phyloP scores from a whole-genome alignment of 2,329 filamentous ascomycete species.

The Scolecobasidium constrictum region DNA sequence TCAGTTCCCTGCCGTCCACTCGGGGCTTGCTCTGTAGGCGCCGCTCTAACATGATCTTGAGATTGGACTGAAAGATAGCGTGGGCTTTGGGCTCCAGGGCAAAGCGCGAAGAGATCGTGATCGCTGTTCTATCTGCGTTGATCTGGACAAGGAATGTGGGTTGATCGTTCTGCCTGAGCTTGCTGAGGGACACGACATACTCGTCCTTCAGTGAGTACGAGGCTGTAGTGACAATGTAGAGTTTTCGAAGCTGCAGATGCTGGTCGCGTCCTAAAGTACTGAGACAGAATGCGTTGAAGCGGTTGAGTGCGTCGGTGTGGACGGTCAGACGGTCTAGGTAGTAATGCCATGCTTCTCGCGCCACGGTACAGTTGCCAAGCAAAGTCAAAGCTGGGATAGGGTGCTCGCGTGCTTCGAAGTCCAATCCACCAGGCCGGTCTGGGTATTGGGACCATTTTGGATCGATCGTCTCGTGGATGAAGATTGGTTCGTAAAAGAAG shows the following conservation, averaged over 20 bases:
- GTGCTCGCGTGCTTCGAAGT: too few relatives aligned
- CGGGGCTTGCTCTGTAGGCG: neutral
- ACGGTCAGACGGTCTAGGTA: neutral
- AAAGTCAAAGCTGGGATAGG: neutral
- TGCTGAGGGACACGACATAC: too few relatives aligned
- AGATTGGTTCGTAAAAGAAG: too few relatives aligned
- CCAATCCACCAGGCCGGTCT: neutral
- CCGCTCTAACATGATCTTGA: neutral
- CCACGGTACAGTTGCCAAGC: neutral
- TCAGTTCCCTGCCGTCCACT: neutral
- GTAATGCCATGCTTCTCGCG: neutral
- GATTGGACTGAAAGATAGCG: neutral
- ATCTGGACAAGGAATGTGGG: too few relatives aligned
- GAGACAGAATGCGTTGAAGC: neutral
- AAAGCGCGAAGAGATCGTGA: neutral
- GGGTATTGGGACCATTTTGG: neutral
- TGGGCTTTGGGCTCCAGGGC: neutral
- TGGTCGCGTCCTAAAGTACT: too few relatives aligned
- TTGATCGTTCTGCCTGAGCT: too few relatives aligned
- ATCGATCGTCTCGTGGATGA: neutral
- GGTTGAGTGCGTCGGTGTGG: neutral
- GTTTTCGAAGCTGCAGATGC: too few relatives aligned
- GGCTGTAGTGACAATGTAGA: too few relatives aligned
- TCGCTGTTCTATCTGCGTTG: neutral
- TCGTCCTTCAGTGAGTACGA: too few relatives aligned